Base-by-base conservation (phyloP, 768 basidiomycete genomes). In the Mycena crocata region DNA sequence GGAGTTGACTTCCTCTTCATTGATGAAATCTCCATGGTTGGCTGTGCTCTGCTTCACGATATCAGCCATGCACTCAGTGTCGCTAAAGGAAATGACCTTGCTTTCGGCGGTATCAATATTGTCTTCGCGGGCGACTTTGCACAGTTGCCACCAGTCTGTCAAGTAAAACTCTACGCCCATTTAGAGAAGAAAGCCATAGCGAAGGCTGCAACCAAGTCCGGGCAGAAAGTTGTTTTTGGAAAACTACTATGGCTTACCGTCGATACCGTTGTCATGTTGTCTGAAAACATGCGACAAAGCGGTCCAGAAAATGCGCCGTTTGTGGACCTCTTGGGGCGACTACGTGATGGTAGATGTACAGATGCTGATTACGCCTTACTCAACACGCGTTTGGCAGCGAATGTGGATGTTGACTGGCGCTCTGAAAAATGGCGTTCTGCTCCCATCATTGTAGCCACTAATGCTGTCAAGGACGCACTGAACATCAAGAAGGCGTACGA, bases 121-220 rank as follows among this genome's bases (percentile, higher is more conserved):
- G 79, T 85, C 1, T 82, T 83, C 61, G 79, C 81, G 0, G 82
- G 84, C 1, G 82, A 85, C 59, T 84, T 85, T 62, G 72, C 75
- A 0, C 84, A 85, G 54, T 62, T 82, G 2, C 78, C 82, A 0
- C 83, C 84, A 7, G 76, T 85, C 0, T 62, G 69, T 0, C 69
- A 79, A 2, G 73, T 6, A 0, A 24, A 32, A 5, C 37, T 62
- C 3, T 62, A 51, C 37, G 45, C 5, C 1, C 60, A 52, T 14
- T 15, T 62, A 0, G 60, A 52, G 2, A 55, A 40, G 26, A 57
- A 8, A n/a, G n/a, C n/a, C n/a, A 50, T 50, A 1, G 51, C 35
- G 2, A 54, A 54, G 9, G 51, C 51, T 39, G 51, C 17, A 2
- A 54, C 51, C 2, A 2, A 15, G 35, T 15, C 12, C 1, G 51